A percentile compares a stretch with the other conserved stretches of the same genome.
Evolutionary conservation across 768 basidiomycete genomes (phyloP).

Genomic region (Leccinum sublutescens): DNA sequence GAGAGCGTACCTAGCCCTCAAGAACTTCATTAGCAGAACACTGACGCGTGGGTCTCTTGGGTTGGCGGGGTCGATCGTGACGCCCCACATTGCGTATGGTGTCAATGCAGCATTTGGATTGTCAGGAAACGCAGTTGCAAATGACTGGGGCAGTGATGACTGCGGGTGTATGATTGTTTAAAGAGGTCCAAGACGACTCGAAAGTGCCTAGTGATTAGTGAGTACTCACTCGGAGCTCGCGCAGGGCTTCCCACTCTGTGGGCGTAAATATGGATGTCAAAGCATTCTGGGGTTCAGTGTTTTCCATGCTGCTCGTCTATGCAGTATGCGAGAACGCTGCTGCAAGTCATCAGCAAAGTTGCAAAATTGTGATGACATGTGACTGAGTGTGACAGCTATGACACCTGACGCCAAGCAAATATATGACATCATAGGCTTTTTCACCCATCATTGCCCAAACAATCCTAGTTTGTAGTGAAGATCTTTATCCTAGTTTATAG

Average conservation of each 20-base stretch:
- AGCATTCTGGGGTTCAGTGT: conserved; percentile 61
- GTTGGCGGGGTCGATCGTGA: conserved; percentile 57
- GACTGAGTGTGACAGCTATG: no score
- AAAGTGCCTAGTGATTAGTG: background rate
- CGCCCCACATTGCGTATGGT: conserved; percentile 67
- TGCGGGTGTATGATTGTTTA: conserved; percentile 11
- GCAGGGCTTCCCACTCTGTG: conserved; percentile 70
- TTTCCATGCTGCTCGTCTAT: conserved; percentile 12
- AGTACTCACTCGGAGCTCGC: conserved; percentile 59
- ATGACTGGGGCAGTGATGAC: conserved; percentile 48
- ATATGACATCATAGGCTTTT: no score
- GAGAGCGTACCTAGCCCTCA: conserved; percentile 49
- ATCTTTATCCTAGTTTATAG: no score
- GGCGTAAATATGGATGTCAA: conserved; percentile 69
- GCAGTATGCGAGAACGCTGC: no score
- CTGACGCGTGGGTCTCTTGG: conserved; percentile 63
- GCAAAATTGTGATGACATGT: no score
- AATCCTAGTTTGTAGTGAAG: no score
- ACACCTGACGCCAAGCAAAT: no score
- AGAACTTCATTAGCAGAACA: conserved; percentile 79
- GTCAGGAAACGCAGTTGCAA: conserved; percentile 61
- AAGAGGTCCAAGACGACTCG: background rate
- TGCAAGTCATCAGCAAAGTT: no score
- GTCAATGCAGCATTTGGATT: conserved; percentile 48
- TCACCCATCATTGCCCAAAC: no score